Base-by-base conservation (phyloP, 495 filamentous ascomycete genomes). In the Choiromyces venosus region DNA sequence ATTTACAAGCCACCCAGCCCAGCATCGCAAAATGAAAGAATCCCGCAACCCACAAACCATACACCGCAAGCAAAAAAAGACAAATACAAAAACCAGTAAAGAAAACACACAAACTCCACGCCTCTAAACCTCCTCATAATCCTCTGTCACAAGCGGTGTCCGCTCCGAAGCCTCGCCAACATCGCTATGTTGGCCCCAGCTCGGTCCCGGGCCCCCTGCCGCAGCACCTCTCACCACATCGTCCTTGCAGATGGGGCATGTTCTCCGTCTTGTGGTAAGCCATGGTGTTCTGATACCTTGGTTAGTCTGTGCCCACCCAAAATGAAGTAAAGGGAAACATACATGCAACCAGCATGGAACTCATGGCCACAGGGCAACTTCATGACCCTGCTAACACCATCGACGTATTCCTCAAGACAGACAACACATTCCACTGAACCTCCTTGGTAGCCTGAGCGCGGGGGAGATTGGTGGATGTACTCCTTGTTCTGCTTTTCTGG, bases 271-370 rank as follows among this genome's bases (percentile, higher is more conserved):
- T 40, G 94, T 97, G 14, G 93, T 97, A 42, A 99, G 84, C 95
- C 95, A 99, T n/a, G 96, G 96, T 19, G 95, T 98, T 81, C 94
- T 98, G 36, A 67, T n/a, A 70, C 5, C 3, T 42, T 72, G 82
- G 77, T 82, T 75, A 65, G 72, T 76, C 70, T 65, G 52, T 65
- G 71, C 42, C 5, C 4, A 42, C 52, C 36, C 14, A 29, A 38
- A 21, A 25, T 38, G 64, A 40, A 25, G n/a, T 6, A 38, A 40
- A 68, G 77, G 67, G 44, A 67, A 46, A 90, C 94, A 91, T 86
- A 97, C 94, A 99, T 98, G 93, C 95, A 99, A 78, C 95, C 93
- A 44, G 86, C 94, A 82, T 99, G 95, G 82, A 99, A 99, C 80
- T 99, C 95, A 81, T 99, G 95, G 35, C 95, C 95, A 83, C 95